Percentiles rank a stretch among this genome's conserved stretches.
Evolutionary conservation across 1,284 basidiomycete species (phyloP).

Genomic region (Peniophora sp.): DNA sequence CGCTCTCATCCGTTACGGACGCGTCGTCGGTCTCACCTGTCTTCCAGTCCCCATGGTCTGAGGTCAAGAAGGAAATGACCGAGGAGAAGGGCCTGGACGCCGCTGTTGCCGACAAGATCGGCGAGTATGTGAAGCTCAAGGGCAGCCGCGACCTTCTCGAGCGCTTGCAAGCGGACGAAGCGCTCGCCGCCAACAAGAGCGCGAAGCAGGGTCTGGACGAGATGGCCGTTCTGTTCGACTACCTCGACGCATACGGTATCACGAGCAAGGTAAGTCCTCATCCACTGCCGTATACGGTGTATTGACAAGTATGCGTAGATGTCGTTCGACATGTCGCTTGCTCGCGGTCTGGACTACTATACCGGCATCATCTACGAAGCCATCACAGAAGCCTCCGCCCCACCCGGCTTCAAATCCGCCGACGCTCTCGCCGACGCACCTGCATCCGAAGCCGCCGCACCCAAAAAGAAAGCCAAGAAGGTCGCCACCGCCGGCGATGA

Average conservation of each 20-base stretch:
- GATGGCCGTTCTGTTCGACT: slow-evolving; percentile 82
- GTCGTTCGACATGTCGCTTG: slow-evolving; percentile 94
- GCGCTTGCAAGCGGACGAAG: slow-evolving; percentile 61
- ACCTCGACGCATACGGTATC: slow-evolving; percentile 78
- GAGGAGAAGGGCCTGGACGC: slow-evolving; percentile 88
- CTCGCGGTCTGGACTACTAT: slow-evolving; percentile 96
- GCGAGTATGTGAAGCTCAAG: slow-evolving; percentile 94
- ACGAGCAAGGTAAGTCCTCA: slow-evolving; percentile 53
- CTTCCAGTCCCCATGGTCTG: slow-evolving; percentile 72
- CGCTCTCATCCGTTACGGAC: slow-evolving; percentile 3
- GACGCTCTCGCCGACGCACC: slow-evolving; percentile 35
- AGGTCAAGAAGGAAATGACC: slow-evolving; percentile 95
- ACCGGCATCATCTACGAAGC: slow-evolving; percentile 99
- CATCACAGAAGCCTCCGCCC: slow-evolving; percentile 87
- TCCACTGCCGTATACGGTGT: not conserved
- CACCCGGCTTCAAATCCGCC: slow-evolving; percentile 64
- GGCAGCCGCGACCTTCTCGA: slow-evolving; percentile 79
- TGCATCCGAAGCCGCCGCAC: slow-evolving; percentile 16
- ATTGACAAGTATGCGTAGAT: slow-evolving; percentile 45
- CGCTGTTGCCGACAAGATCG: slow-evolving; percentile 88
- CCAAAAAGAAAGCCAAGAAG: slow-evolving; percentile 47
- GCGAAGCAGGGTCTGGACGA: slow-evolving; percentile 88
- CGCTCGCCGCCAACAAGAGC: slow-evolving; percentile 61
- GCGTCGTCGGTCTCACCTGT: slow-evolving; percentile 1
- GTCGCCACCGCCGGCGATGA: slow-evolving; percentile 47